These are phyloP conservation scores for Solanum sitiens DNA, from an alignment of 257 asterid species.

Conservation along the genomic window DNA sequence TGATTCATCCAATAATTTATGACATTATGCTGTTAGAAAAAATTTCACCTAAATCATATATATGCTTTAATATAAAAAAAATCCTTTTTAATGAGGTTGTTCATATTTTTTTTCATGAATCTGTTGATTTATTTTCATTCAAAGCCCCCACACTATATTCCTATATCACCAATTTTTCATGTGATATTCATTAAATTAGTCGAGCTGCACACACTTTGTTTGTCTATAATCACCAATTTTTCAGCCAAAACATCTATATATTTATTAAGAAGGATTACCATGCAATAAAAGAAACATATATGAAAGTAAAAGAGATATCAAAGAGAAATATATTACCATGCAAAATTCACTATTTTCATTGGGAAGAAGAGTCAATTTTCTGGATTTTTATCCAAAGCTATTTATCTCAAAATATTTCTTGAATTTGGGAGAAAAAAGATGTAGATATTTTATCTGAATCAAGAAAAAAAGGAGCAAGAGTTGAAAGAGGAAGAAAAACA, in stretches of 20 bases:
- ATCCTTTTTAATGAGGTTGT: neutral
- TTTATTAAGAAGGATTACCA: neutral
- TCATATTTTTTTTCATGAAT: neutral
- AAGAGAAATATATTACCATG: neutral
- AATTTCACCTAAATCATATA: neutral
- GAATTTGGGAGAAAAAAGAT: neutral
- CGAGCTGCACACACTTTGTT: neutral
- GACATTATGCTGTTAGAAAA: neutral
- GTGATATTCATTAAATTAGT: neutral
- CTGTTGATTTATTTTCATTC: neutral
- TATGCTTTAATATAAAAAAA: neutral
- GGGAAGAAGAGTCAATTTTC: neutral
- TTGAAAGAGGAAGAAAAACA: neutral
- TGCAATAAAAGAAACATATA: neutral
- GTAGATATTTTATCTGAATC: neutral
- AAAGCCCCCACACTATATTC: neutral
- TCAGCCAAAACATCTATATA: neutral
- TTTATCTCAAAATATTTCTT: neutral
- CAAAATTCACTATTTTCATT: neutral
- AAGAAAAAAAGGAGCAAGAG: neutral
- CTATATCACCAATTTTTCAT: neutral
- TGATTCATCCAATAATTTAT: neutral
- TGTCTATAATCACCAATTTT: neutral
- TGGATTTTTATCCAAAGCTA: neutral
- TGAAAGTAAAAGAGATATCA: neutral